phyloP scores from a whole-genome alignment of 176 grass and related monocot genomes.

The Rhipidocladum racemiflorum region DNA sequence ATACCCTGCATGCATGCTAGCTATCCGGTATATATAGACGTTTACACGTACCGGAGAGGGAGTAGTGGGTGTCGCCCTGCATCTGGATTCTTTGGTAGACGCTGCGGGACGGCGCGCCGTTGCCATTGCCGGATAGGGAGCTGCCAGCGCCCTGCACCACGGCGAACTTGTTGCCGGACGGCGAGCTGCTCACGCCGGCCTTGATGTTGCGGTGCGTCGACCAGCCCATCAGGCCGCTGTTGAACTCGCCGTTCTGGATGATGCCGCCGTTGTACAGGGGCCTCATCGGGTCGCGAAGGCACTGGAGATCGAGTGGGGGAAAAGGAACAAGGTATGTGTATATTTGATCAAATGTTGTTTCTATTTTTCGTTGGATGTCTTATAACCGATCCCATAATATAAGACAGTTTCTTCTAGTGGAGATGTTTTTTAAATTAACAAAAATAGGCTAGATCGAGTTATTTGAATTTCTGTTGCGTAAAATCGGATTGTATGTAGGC shows the following conservation, averaged over 20 bases:
- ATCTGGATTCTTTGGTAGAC: slow-evolving; percentile 62
- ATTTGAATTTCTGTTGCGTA: no score
- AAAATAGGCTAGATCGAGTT: no score
- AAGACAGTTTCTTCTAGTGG: no score
- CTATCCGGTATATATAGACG: no score
- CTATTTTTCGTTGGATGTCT: no score
- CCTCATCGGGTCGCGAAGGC: slow-evolving; percentile 47
- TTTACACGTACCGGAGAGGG: slow-evolving; percentile 53
- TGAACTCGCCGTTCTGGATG: slow-evolving; percentile 68
- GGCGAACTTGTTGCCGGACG: slow-evolving; percentile 48
- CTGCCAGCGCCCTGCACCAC: slow-evolving; percentile 21
- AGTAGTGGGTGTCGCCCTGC: slow-evolving; percentile 44
- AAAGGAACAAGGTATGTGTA: not conserved
- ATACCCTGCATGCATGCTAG: not conserved
- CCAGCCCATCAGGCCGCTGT: slow-evolving; percentile 56
- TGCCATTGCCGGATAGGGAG: slow-evolving; percentile 21
- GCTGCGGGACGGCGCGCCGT: slow-evolving; percentile 35
- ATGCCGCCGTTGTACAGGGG: slow-evolving; percentile 71
- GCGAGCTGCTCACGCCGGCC: slow-evolving; percentile 36
- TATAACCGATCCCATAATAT: no score
- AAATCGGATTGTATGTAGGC: no score
- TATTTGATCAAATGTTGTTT: no score
- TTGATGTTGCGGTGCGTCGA: slow-evolving; percentile 30
- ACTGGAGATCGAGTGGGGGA: slow-evolving; percentile 36
- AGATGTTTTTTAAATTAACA: no score